Evolutionary conservation across 108 stramenopile species (phyloP), one percentile per base, ranked within the genome.

Genomic region (Epithemia pelagica): DNA sequence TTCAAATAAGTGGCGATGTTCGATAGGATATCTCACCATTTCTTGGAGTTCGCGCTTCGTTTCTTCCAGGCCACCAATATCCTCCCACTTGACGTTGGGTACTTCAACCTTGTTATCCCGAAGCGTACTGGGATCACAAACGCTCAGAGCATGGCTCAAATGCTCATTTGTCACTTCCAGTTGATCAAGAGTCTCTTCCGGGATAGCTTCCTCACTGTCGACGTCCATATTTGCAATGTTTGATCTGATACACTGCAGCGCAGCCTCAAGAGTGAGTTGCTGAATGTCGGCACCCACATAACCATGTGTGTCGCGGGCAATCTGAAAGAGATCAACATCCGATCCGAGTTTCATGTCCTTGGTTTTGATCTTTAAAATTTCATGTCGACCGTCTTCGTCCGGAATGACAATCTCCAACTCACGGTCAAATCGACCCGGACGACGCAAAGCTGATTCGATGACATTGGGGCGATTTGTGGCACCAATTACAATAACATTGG

Each of bases 41-140:
- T 99, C 99, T 71, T 97, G 95, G 24, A 99, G 86, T 77, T 98
- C 99, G 57, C 95, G 86, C 75, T 99, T 99, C 27, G 95, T 96
- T 59, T 99, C 92, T 73, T 99, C 99, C 55, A 98, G 78, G 59
- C 99, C 99, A 59, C 98, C 99, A 53, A 99, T 96, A 76, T 99
- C 99, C 58, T 79, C 90, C 99, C 99, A 99, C 67, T 89, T 88
- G 30, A 96, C 87, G 78, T 99, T 91, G 7, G 99, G 98, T 27
- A 98, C 85, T 75, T 96, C 94, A 5, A 97, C 93, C 66, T 90
- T 86, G 69, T 83, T 96, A 71, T 97, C 96, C n/a, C 96, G 88
- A 55, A 97, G 77, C 0, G 95, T 87, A 70, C 84, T 88, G 25
- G 97, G 96, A 75, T 96, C 94, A 63, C 87, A 89, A 26, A 82